A percentile compares a stretch with the other conserved stretches of the same genome.
Conservation (phyloP, 2,329 filamentous ascomycete genomes). For the Stylonectria norvegica region DNA sequence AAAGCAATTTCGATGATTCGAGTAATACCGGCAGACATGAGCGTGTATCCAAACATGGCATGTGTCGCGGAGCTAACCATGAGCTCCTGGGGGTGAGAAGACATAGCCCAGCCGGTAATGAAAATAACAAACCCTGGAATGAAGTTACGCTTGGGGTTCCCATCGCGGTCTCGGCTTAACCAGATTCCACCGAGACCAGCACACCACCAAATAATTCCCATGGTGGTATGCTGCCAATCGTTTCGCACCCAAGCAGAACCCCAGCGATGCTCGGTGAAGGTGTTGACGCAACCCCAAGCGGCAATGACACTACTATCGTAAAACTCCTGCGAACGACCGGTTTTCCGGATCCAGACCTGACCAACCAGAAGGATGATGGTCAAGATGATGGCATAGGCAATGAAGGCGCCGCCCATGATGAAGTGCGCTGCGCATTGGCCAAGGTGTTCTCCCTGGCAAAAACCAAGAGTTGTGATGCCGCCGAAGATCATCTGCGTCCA, state of each 20-base stretch:
- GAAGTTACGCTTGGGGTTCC: conserved; percentile 85
- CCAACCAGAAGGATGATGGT: conserved; percentile 84
- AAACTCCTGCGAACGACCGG: conserved; percentile 90
- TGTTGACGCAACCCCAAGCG: conserved; percentile 95
- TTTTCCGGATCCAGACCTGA: conserved; percentile 78
- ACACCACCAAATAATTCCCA: conserved; percentile 99
- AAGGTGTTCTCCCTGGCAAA: conserved; percentile 86
- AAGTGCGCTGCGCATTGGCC: conserved; percentile 95
- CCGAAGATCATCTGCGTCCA: conserved; percentile 98
- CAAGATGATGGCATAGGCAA: conserved; percentile 85
- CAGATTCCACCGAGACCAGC: conserved; percentile 88
- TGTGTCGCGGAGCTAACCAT: conserved; percentile 86
- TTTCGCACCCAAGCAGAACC: conserved; percentile 85
- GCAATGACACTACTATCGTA: conserved; percentile 91
- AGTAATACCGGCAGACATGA: conserved; percentile 83
- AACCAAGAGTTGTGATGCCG: conserved; percentile 86
- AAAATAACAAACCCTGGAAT: conserved; percentile 88
- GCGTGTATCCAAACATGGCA: conserved; percentile 84
- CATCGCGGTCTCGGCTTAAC: conserved; percentile 80
- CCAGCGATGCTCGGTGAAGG: conserved; percentile 97
- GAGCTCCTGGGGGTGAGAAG: conserved; percentile 79
- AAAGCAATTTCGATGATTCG: conserved; percentile 91
- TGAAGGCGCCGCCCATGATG: conserved; percentile 97
- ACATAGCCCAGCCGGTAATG: conserved; percentile 95
- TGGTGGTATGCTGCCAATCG: conserved; percentile 96